Evolutionary conservation across 352 stramenopile genomes (phyloP).

Genomic region (Aphanomyces stellatus): DNA sequence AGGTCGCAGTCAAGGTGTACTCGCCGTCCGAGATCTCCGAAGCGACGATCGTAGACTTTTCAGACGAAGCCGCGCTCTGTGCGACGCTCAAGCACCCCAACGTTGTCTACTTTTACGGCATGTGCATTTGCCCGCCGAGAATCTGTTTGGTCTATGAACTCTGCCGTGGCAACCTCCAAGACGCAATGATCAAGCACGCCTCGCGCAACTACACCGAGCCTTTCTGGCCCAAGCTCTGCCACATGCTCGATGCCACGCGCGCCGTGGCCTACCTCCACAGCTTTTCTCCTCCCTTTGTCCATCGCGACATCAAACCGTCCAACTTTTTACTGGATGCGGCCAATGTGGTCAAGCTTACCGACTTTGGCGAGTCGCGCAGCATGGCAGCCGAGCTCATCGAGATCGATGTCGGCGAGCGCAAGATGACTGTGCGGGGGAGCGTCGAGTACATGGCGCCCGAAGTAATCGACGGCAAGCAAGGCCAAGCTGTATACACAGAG

Average conservation of each 20-base stretch:
- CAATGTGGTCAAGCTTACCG: slow-evolving; percentile 39
- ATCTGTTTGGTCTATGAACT: slow-evolving; percentile 69
- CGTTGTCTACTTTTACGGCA: slow-evolving; percentile 29
- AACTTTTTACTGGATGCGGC: slow-evolving; percentile 37
- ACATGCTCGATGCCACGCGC: slow-evolving; percentile 34
- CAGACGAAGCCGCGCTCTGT: slow-evolving; percentile 41
- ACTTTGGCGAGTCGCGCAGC: slow-evolving; percentile 44
- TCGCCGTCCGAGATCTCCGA: slow-evolving; percentile 41
- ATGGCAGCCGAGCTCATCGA: slow-evolving; percentile 7
- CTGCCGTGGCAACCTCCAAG: slow-evolving; percentile 48
- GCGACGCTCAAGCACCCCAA: slow-evolving; percentile 44
- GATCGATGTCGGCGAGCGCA: not conserved
- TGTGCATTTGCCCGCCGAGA: slow-evolving; percentile 57
- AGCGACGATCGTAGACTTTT: slow-evolving; percentile 42
- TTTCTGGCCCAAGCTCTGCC: slow-evolving; percentile 30
- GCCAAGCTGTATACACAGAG: slow-evolving; percentile 55
- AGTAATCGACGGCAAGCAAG: slow-evolving; percentile 60
- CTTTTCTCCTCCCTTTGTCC: slow-evolving; percentile 16
- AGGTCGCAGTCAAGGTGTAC: slow-evolving; percentile 58
- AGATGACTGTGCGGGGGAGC: slow-evolving; percentile 71
- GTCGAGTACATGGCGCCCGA: slow-evolving; percentile 78
- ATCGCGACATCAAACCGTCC: slow-evolving; percentile 20
- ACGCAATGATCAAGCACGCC: slow-evolving; percentile 20
- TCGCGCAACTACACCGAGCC: slow-evolving; percentile 7
- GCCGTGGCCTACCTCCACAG: slow-evolving; percentile 15